Evolutionary conservation across 2,329 filamentous ascomycete species (phyloP).

Genomic region (Grosmannia serpens): DNA sequence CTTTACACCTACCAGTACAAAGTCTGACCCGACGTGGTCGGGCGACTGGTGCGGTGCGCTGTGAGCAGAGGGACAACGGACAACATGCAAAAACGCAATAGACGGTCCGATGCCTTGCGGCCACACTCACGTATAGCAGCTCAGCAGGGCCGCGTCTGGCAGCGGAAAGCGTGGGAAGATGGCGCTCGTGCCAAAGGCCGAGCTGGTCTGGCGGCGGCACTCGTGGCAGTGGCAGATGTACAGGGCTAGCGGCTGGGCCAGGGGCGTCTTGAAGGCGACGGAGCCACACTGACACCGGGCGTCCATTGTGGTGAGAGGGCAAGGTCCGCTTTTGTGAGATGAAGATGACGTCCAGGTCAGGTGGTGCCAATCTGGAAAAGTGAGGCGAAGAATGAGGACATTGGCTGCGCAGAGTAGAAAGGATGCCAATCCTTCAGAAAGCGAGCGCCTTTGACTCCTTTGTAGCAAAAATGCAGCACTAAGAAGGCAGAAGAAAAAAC

Average conservation of each 20-base stretch:
- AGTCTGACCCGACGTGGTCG: slow-evolving; percentile 42
- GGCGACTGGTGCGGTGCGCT: slow-evolving; percentile 29
- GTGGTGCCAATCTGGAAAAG: background rate
- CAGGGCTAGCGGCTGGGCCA: slow-evolving; percentile 11
- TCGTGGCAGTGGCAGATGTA: slow-evolving; percentile 16
- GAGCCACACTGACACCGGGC: slow-evolving; percentile 14
- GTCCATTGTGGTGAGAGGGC: slow-evolving; percentile 8
- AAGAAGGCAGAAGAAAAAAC: background rate
- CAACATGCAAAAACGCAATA: background rate
- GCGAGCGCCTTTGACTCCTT: background rate
- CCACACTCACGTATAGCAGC: slow-evolving; percentile 40
- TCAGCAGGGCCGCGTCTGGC: slow-evolving; percentile 34
- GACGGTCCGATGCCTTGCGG: background rate
- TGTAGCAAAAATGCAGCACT: too few relatives aligned
- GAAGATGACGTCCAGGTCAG: background rate
- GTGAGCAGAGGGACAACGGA: background rate
- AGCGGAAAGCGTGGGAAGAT: slow-evolving; percentile 58
- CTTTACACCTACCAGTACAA: slow-evolving; percentile 40
- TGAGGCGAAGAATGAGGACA: background rate
- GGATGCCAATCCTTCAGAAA: background rate
- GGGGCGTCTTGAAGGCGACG: slow-evolving; percentile 13
- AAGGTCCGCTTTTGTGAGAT: background rate
- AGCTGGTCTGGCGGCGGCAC: slow-evolving; percentile 13
- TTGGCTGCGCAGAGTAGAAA: background rate
- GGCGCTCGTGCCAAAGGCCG: slow-evolving; percentile 55